These are phyloP conservation scores for Aegilops umbellulata DNA, from an alignment of 176 grass and related monocot species.

Conservation along the genomic window DNA sequence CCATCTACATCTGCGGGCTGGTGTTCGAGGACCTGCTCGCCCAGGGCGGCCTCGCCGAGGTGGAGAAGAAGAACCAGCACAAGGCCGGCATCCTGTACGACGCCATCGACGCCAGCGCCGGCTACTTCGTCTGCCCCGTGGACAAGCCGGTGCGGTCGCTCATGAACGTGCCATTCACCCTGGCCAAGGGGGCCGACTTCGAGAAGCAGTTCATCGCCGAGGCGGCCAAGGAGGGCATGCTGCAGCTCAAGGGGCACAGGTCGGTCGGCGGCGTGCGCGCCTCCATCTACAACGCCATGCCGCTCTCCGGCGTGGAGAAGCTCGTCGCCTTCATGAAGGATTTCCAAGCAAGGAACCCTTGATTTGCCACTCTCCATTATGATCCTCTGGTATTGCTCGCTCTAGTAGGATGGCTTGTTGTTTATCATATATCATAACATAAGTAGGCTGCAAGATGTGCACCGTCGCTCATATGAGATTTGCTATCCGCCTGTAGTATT, in stretches of 20 bases:
- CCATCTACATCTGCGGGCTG: slow-evolving; percentile 84
- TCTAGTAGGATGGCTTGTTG: slow-evolving; percentile 13
- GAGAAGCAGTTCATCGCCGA: slow-evolving; percentile 96
- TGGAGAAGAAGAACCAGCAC: slow-evolving; percentile 83
- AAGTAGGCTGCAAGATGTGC: slow-evolving; percentile 5
- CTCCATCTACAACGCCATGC: slow-evolving; percentile 99
- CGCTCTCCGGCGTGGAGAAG: slow-evolving; percentile 78
- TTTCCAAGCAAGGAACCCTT: slow-evolving; percentile 93
- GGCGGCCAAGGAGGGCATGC: slow-evolving; percentile 89
- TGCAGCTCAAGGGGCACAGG: slow-evolving; percentile 97
- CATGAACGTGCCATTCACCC: slow-evolving; percentile 93
- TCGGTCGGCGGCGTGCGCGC: slow-evolving; percentile 84
- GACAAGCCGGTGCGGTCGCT: slow-evolving; percentile 81
- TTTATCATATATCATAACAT: background rate
- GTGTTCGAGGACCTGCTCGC: slow-evolving; percentile 91
- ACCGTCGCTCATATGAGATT: background rate
- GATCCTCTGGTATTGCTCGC: slow-evolving; percentile 6
- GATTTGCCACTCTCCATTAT: background rate
- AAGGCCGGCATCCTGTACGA: slow-evolving; percentile 85
- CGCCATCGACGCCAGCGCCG: slow-evolving; percentile 75
- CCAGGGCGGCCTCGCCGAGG: slow-evolving; percentile 74
- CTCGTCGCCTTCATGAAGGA: slow-evolving; percentile 97
- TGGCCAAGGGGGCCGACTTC: slow-evolving; percentile 58
- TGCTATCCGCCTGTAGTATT: slow-evolving; percentile 26
- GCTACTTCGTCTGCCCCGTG: slow-evolving; percentile 81